Base-by-base conservation (phyloP, 176 grass and related monocot species). In the Triticum timopheevii region DNA sequence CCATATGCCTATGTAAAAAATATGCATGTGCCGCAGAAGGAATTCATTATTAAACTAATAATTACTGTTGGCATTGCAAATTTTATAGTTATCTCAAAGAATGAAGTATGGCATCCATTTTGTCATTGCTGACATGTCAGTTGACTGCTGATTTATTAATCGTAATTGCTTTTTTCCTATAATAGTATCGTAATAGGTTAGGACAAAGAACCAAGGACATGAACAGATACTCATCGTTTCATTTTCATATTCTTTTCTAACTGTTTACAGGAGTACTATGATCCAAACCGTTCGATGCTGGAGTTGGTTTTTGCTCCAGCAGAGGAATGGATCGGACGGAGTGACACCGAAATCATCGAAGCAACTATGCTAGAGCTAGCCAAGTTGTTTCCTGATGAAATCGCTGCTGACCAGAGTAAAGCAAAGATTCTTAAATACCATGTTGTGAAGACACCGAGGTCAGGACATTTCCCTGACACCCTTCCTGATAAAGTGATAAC, bases 281-380 rank as follows among this genome's bases (percentile, higher is more conserved):
- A 99, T 81, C 94, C 92, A 69, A 86, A 99, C 73, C 92, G 85
- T 82, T 99, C 97, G 33, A 99, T 98, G 94, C 52, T 98, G 80
- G 97, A 96, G 83, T 87, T 99, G 86, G 92, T 99, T 74, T 99
- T 99, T 76, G 94, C 97, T 73, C 97, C 97, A 10, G 97, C 97
- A 20, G 97, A 96, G 31, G 88, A 99, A 96, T 99, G 94, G 94
- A 87, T 96, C 71, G 95, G 90, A 80, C 47, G 83, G 54, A 99
- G 90, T 70, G 87, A 94, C 62, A 80, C 92, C 34, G 94, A 99
- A 76, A 99, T 99, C 45, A 94, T 99, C 33, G 87, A 96, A 78
- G 93, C 90, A 23, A 94, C 96, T 49, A 94, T 99, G 92, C 80
- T 94, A 79, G 94, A 99, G 89, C 88, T 99, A 84, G 88, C 94